Conservation (phyloP, 163 green algal genomes). For the Coccomyxa subellipsoidea region DNA sequence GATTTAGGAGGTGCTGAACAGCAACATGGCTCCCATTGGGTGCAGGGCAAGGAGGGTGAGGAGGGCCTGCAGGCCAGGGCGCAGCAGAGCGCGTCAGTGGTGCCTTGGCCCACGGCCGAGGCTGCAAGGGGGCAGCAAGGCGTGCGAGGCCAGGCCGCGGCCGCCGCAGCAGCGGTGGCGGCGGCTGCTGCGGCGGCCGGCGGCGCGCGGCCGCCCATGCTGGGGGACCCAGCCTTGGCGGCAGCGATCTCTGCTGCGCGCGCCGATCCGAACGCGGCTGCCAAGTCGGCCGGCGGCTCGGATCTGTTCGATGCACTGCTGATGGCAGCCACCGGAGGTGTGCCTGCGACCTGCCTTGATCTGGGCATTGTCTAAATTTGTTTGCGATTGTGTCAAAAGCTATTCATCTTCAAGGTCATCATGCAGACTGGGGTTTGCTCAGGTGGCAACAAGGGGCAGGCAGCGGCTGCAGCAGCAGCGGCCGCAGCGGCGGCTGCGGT, state of each 20-base stretch:
- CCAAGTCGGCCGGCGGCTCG: neutral
- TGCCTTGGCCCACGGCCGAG: neutral
- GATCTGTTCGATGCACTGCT: slow-evolving; percentile 1
- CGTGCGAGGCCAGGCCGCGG: neutral
- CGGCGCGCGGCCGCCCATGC: neutral
- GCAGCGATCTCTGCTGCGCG: neutral
- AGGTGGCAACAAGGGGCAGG: neutral
- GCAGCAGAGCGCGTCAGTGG: neutral
- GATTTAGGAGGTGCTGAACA: too few relatives aligned
- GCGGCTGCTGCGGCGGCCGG: neutral
- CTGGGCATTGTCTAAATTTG: too few relatives aligned
- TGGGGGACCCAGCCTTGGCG: neutral
- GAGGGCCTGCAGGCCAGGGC: neutral
- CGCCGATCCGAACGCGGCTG: neutral
- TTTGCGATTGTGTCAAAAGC: too few relatives aligned
- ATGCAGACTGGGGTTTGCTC: neutral
- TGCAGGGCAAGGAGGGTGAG: neutral
- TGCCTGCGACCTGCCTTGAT: too few relatives aligned
- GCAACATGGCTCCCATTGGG: too few relatives aligned
- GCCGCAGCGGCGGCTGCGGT: neutral
- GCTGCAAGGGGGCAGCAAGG: neutral
- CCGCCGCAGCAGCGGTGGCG: neutral
- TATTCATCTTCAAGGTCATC: too few relatives aligned
- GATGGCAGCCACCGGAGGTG: neutral
- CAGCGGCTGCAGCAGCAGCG: neutral